Base-by-base conservation (phyloP, 352 stramenopile genomes). In the Globisporangium viniferum region DNA sequence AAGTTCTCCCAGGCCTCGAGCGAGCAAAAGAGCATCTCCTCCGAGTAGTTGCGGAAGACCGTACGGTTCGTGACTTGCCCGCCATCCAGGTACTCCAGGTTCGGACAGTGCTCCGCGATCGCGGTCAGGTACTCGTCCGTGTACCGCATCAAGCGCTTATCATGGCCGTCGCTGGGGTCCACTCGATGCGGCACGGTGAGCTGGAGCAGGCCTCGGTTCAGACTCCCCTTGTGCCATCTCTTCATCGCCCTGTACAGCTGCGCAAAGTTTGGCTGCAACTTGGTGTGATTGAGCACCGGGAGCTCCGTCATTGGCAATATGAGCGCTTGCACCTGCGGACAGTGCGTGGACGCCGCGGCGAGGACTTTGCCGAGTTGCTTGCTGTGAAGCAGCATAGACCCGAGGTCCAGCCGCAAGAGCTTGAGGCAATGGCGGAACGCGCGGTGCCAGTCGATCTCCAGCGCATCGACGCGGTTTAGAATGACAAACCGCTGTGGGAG, bases 11-110 rank as follows among this genome's bases (percentile, higher is more conserved):
- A 41, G 35, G 35, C 35, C 35, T 41, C 35, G 35, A 41, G 5
- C 35, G 35, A 41, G 35, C 35, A 41, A 41, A 41, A 10, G 35
- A 41, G 5, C 35, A 41, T 41, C 8, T 41, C 7, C 7, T 41
- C 35, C 5, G 35, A 41, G 7, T 33, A 33, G 5, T 33, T 6
- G 31, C 3, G 31, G 31, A 33, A 33, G 31, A 33, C 31, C 5
- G 31, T 33, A 5, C 20, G 9, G 48, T 55, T 55, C 0, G 48
- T 55, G 20, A 31, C 48, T 27, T 15, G 20, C 20, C 48, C 48
- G 48, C n/a, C 59, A 27, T 75, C 60, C 3, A 75, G 41, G 35
- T 67, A 71, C 60, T 75, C 69, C 39, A 75, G 29, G 15, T 62
- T 35, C 4, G 59, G 69, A 61, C 69, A 75, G 33, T 57, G 72